These are phyloP conservation scores for Boletus chippewaensis DNA, from an alignment of 1,284 basidiomycete species.

Conservation along the genomic window DNA sequence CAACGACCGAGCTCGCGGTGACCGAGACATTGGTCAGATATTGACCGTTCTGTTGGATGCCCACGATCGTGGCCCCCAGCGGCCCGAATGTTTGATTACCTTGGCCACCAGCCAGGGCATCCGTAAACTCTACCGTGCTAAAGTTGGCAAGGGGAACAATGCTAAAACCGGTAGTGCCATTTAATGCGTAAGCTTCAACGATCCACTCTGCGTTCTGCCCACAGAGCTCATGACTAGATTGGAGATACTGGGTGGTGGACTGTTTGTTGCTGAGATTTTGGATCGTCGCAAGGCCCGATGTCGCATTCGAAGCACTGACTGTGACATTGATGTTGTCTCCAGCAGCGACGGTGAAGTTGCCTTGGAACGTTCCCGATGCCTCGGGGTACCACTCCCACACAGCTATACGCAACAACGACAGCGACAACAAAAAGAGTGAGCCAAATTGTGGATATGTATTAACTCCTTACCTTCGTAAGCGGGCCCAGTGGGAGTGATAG, in stretches of 20 bases:
- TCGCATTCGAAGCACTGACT: constrained; percentile 1
- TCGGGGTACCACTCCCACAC: constrained; percentile 8
- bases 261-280: constrained; percentile 16
- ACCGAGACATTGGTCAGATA: neutral
- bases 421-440: no score
- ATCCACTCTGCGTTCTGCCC: constrained; percentile 14
- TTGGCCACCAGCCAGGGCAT: neutral
- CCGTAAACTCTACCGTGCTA: constrained; percentile 5
- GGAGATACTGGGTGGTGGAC: neutral
- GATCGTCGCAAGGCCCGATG: neutral
- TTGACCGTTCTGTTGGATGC: neutral
- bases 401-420: neutral
- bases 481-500: neutral
- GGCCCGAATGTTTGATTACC: neutral
- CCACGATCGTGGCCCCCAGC: neutral
- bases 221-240: constrained; percentile 9
- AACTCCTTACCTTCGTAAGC: neutral
- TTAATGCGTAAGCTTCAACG: neutral
- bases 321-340: constrained; percentile 11
- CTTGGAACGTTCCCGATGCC: neutral
- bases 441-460: neutral
- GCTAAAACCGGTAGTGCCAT: neutral
- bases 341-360: constrained; percentile 4
- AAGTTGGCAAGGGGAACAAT: constrained; percentile 6
- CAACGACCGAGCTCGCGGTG: no score